Evolutionary conservation across 129 eudicot species (phyloP).

Genomic region (Tanacetum coccineum): DNA sequence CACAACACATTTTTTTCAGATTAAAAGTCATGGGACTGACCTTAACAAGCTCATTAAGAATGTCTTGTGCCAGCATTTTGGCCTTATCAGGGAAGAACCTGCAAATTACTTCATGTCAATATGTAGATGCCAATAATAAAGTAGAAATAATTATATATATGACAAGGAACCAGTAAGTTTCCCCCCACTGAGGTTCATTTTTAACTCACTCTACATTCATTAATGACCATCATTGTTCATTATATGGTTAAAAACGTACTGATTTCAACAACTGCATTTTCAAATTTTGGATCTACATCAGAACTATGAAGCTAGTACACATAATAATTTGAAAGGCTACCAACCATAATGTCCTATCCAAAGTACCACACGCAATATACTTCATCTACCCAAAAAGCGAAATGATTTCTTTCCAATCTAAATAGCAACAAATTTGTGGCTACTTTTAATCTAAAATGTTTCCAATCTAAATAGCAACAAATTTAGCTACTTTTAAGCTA

Average conservation of each 20-base stretch:
- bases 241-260: not conserved
- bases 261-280: not conserved
- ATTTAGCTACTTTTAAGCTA: not conserved
- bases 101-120: constrained; percentile 26
- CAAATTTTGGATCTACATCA: constrained; percentile 1
- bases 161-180: too few relatives aligned
- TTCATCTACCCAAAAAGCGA: not conserved
- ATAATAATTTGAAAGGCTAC: not conserved
- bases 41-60: constrained; percentile 70
- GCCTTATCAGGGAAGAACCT: constrained; percentile 96
- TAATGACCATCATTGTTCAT: not conserved
- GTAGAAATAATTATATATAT: too few relatives aligned
- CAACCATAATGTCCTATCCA: not conserved
- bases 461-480: constrained; percentile 14
- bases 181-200: too few relatives aligned
- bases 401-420: not conserved
- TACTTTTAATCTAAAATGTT: constrained; percentile 2
- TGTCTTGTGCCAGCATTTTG: constrained; percentile 49
- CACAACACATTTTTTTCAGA: not conserved
- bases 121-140: constrained; percentile 1
- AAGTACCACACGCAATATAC: constrained; percentile 4
- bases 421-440: constrained; percentile 11
- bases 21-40: constrained; percentile 31
- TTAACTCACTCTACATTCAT: constrained; percentile 5
- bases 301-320: not conserved